A percentile compares a stretch with the other conserved stretches of the same genome.
Evolutionary conservation across 139 green algal genomes (phyloP).

Genomic region (Chlorella sp.): DNA sequence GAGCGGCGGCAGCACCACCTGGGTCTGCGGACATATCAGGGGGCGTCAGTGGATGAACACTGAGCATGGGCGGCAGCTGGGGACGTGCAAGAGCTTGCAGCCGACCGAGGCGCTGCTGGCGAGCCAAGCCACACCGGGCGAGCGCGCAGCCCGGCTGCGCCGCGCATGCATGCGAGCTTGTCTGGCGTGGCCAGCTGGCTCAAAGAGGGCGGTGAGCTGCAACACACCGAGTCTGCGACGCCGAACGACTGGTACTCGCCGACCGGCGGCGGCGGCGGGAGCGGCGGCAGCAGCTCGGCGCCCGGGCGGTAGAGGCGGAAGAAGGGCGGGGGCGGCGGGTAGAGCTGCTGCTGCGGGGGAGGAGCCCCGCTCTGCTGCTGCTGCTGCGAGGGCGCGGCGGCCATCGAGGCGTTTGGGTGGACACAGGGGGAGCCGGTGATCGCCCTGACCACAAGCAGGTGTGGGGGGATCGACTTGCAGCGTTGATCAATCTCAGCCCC

Average conservation of each 20-base stretch:
- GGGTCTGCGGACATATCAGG: constrained; percentile 47
- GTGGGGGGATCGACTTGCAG: background rate
- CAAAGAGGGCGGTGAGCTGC: too few relatives aligned
- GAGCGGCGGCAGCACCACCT: constrained; percentile 54
- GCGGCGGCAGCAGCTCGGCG: constrained; percentile 36
- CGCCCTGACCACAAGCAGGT: background rate
- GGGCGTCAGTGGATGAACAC: too few relatives aligned
- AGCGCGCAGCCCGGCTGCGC: too few relatives aligned
- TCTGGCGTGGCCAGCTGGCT: too few relatives aligned
- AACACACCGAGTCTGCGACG: constrained; percentile 52
- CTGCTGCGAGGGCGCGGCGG: background rate
- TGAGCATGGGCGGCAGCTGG: too few relatives aligned
- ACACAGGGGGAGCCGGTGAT: background rate
- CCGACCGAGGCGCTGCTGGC: too few relatives aligned
- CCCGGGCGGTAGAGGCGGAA: constrained; percentile 41
- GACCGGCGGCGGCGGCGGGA: constrained; percentile 33
- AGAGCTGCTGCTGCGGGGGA: constrained; percentile 35
- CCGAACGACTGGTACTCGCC: constrained; percentile 57
- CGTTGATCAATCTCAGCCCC: too few relatives aligned
- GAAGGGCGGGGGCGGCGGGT: constrained; percentile 56
- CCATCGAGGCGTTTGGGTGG: background rate
- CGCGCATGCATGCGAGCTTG: too few relatives aligned
- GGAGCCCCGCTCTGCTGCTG: background rate
- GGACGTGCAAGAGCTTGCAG: too few relatives aligned
- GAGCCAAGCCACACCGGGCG: too few relatives aligned